A percentile compares a stretch with the other conserved stretches of the same genome.
These are phyloP conservation scores for Trichocladium antarcticum DNA, from an alignment of 495 filamentous ascomycete genomes.

Conservation along the genomic window DNA sequence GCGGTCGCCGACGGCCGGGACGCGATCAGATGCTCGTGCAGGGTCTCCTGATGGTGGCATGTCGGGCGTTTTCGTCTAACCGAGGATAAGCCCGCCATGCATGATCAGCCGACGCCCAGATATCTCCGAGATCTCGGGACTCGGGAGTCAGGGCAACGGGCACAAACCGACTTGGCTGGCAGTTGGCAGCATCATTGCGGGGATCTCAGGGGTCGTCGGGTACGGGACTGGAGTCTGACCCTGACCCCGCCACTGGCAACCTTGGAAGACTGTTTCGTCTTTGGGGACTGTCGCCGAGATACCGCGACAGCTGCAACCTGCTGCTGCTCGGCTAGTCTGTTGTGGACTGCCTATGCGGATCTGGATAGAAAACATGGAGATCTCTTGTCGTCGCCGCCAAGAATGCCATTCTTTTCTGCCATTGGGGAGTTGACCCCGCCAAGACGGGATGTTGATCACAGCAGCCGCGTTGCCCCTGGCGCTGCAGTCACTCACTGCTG, in stretches of 20 bases:
- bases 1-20: constrained; percentile 7
- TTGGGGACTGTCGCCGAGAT: background rate
- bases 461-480: background rate
- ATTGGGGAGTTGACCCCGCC: background rate
- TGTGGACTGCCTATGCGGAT: background rate
- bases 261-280: background rate
- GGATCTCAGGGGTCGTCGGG: no score
- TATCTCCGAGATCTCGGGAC: constrained; percentile 12
- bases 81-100: constrained; percentile 13
- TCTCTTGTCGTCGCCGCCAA: constrained; percentile 1
- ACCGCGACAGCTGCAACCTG: background rate
- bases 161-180: background rate
- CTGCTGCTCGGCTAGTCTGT: no score
- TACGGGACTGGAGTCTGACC: no score
- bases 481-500: background rate
- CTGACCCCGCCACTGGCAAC: background rate
- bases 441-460: background rate
- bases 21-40: background rate
- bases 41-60: background rate
- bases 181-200: background rate
- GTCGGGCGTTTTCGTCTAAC: constrained; percentile 16
- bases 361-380: constrained; percentile 1
- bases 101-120: background rate
- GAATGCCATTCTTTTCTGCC: background rate
- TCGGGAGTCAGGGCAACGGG: background rate